Base-by-base conservation (phyloP, 441 rosid genomes). In the Omphalea diandra region DNA sequence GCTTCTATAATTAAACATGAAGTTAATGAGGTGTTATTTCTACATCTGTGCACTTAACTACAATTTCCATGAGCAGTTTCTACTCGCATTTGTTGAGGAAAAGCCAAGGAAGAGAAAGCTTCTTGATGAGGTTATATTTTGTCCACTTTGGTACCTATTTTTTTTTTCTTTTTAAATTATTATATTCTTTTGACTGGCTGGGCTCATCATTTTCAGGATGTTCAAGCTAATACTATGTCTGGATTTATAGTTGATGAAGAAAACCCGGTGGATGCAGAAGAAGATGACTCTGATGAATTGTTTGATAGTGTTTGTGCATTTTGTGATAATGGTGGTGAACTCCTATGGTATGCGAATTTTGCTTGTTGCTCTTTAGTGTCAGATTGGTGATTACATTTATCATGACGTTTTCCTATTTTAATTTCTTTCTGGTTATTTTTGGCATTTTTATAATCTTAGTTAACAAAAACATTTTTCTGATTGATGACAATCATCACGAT, bases 311-410 rank as follows among this genome's bases (percentile, higher is more conserved):
- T 88, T 69, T 95, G 98, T 87, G 84, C 97, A 18, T 72, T 92
- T 61, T 95, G 98, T 77, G 99, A 95, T 75, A 87, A 95, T 76
- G 99, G 99, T 32, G 99, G 99, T 27, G 71, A 79, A 0, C 74
- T 95, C 54, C 20, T 93, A 71, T 89, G 96, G 98, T 93, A 89
- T 61, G 85, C 2, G 7, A 46, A 40, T 33, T 55, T 61, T 67
- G 29, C n/a, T 73, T 32, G 33, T 60, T 73, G 41, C 60, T 59
- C 32, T 58, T 63, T 40, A 54, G 29, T 46, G n/a, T 43, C 22
- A 31, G 44, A 22, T 41, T 40, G 40, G 27, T 62, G 44, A 17
- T 74, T 55, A 1, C 54, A 27, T 65, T n/a, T 29, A 2, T 12
- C 20, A 2, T 32, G 29, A 54, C 38, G 9, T 24, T 61, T 53